A percentile compares a stretch with the other conserved stretches of the same genome.
These are phyloP conservation scores for Colletotrichum sp. DNA, from an alignment of 2,329 filamentous ascomycete genomes.

Conservation along the genomic window DNA sequence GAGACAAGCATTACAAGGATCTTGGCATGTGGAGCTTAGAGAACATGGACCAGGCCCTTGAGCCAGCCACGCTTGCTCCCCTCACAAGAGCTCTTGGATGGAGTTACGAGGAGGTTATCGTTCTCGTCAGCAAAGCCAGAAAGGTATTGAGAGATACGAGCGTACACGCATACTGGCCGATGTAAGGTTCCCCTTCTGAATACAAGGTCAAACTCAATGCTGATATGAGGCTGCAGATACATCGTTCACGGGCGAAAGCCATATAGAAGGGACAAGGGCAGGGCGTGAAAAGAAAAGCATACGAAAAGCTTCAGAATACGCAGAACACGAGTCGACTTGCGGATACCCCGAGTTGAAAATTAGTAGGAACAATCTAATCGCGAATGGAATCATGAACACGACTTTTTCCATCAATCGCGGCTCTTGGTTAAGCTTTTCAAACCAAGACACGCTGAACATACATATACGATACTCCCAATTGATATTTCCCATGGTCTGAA, in stretches of 20 bases:
- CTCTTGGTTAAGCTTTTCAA: background rate
- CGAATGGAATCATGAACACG: background rate
- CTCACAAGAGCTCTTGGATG: slow-evolving; percentile 41
- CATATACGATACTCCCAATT: background rate
- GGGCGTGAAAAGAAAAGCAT: background rate
- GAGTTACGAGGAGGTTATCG: slow-evolving; percentile 31
- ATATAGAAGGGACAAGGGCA: background rate
- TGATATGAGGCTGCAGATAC: background rate
- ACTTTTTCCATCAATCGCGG: background rate
- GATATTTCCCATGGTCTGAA: background rate
- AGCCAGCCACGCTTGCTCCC: slow-evolving; percentile 37
- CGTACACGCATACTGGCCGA: slow-evolving; percentile 28
- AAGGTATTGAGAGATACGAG: slow-evolving; percentile 26
- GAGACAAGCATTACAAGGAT: slow-evolving; percentile 20
- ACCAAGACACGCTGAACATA: background rate
- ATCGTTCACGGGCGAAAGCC: slow-evolving; percentile 5
- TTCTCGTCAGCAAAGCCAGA: slow-evolving; percentile 25
- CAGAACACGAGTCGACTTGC: background rate
- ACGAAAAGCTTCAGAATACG: background rate
- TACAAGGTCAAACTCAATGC: background rate
- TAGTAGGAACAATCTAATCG: background rate
- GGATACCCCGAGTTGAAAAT: background rate
- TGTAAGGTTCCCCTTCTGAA: background rate
- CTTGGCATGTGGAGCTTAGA: slow-evolving; percentile 24
- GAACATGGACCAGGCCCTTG: slow-evolving; percentile 34